Evolutionary conservation across 1,284 basidiomycete genomes (phyloP).

Genomic region (Ganoderma leucocontextum): DNA sequence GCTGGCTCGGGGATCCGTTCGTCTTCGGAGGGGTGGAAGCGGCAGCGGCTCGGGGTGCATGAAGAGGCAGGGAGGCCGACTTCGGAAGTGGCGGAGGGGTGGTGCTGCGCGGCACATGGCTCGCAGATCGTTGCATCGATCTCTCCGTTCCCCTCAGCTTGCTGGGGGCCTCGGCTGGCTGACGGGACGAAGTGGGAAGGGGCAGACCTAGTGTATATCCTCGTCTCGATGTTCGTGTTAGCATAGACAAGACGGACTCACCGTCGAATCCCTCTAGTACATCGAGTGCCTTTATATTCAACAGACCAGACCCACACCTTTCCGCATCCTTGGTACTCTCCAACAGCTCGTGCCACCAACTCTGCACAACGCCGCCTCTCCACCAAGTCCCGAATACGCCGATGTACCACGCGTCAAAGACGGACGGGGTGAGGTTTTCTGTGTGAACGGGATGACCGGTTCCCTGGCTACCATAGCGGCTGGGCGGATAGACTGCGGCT

Average conservation of each 20-base stretch:
- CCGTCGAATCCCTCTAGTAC: conserved; percentile 69
- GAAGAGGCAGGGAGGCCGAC: conserved; percentile 79
- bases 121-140: conserved; percentile 49
- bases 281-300: conserved; percentile 75
- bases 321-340: conserved; percentile 73
- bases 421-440: conserved; percentile 54
- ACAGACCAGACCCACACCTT: conserved; percentile 76
- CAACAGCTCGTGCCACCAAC: conserved; percentile 75
- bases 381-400: conserved; percentile 91
- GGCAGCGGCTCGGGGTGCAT: conserved; percentile 53
- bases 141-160: conserved; percentile 67
- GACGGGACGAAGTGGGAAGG: conserved; percentile 42
- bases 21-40: conserved; percentile 42
- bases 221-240: conserved; percentile 6
- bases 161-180: conserved; percentile 51
- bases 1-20: conserved; percentile 28
- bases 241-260: conserved; percentile 41
- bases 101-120: conserved; percentile 57
- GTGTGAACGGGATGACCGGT: conserved; percentile 39
- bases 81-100: conserved; percentile 86
- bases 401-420: conserved; percentile 85
- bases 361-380: conserved; percentile 75
- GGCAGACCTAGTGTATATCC: conserved; percentile 51
- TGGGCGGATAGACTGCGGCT: conserved; percentile 72
- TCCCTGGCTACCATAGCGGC: conserved; percentile 42